Conservation (phyloP, 495 filamentous ascomycete species). For the Letharia lupina region DNA sequence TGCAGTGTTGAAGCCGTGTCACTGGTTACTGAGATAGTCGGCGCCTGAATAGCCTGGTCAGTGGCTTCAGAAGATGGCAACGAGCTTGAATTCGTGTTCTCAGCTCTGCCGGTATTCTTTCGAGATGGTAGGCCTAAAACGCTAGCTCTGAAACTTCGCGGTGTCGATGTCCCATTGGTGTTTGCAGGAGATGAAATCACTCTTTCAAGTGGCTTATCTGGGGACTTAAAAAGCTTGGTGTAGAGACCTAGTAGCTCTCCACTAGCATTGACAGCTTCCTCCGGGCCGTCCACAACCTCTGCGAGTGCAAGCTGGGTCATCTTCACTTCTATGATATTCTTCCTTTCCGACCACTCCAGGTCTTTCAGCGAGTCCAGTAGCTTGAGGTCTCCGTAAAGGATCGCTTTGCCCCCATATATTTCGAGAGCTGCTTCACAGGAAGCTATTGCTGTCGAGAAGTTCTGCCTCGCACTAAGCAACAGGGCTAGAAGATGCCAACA, state of each 20-base stretch:
- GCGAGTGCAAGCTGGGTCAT: conserved; percentile 86
- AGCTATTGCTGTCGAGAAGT: conserved; percentile 68
- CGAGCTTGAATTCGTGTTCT: conserved; percentile 14
- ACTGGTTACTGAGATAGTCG: conserved; percentile 43
- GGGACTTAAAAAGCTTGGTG: conserved; percentile 61
- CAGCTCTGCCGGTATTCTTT: conserved; percentile 5
- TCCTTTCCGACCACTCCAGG: conserved; percentile 70
- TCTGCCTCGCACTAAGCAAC: conserved; percentile 75
- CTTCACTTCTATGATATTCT: conserved; percentile 76
- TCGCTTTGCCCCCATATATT: conserved; percentile 51
- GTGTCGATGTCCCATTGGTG: conserved; percentile 61
- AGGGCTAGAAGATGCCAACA: conserved; percentile 83
- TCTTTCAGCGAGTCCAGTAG: conserved; percentile 39
- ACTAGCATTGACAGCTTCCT: conserved; percentile 73
- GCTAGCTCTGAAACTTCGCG: conserved; percentile 64
- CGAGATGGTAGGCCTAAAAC: conserved; percentile 53
- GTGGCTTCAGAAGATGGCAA: conserved; percentile 12
- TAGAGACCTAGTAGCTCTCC: conserved; percentile 79
- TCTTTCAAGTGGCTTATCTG: conserved; percentile 30
- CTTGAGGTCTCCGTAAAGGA: conserved; percentile 18
- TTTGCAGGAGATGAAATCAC: conserved; percentile 49
- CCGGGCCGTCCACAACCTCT: conserved; percentile 72
- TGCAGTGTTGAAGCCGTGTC: conserved; percentile 30
- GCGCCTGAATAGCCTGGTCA: conserved; percentile 28
- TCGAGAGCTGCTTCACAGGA: conserved; percentile 87